These are phyloP conservation scores for Xylariaceae sp. DNA, from an alignment of 2,329 filamentous ascomycete species.

Conservation along the genomic window DNA sequence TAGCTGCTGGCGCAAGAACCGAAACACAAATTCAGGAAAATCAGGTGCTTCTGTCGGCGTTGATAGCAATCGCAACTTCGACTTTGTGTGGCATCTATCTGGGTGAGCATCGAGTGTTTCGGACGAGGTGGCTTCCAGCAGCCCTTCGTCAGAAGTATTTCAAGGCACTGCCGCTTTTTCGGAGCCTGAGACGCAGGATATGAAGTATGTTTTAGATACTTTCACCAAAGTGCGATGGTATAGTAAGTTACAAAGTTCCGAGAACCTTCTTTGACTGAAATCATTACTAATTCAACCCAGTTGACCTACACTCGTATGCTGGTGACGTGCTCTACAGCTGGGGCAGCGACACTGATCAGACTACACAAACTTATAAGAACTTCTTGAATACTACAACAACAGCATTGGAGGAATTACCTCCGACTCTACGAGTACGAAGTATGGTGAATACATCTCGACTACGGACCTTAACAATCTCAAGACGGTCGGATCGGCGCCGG, in stretches of 20 bases:
- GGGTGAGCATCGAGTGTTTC: conserved; percentile 39
- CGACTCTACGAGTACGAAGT: conserved; percentile 34
- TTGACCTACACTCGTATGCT: conserved; percentile 54
- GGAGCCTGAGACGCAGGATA: conserved; percentile 53
- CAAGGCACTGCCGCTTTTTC: conserved; percentile 50
- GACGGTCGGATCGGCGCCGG: conserved; percentile 33
- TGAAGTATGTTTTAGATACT: conserved; percentile 49
- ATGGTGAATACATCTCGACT: conserved; percentile 43
- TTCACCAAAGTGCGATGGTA: not conserved
- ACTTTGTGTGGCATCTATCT: conserved; percentile 53
- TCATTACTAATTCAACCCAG: too few species aligned
- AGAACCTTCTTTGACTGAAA: too few species aligned
- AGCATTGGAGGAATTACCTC: conserved; percentile 45
- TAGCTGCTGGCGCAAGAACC: conserved; percentile 55
- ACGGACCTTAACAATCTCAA: conserved; percentile 34
- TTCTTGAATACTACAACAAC: conserved; percentile 49
- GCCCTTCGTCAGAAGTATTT: conserved; percentile 44
- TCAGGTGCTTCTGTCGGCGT: conserved; percentile 38
- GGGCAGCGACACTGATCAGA: conserved; percentile 53
- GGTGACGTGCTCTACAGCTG: conserved; percentile 53
- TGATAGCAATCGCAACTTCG: conserved; percentile 56
- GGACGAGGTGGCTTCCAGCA: conserved; percentile 37
- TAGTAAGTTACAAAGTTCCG: too few species aligned
- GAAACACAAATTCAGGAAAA: conserved; percentile 39
- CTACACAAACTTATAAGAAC: conserved; percentile 42